A percentile compares a stretch with the other conserved stretches of the same genome.
phyloP scores from a whole-genome alignment of 805 yeast species.

The Starmerella sirachaensis region DNA sequence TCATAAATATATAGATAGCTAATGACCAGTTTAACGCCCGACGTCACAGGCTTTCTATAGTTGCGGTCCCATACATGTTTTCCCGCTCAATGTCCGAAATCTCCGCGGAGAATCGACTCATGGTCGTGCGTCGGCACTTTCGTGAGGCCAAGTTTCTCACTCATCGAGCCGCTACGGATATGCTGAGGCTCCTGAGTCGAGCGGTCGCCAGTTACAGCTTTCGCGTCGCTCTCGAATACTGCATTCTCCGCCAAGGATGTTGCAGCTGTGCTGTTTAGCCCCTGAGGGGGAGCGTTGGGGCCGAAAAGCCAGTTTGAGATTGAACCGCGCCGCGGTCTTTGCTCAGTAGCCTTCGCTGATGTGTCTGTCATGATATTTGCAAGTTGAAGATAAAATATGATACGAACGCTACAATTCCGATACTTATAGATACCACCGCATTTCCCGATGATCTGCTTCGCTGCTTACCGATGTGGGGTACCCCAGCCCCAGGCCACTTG shows the following conservation, averaged over 20 bases:
- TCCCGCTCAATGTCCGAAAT: constrained; percentile 2
- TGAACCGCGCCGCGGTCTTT: constrained; percentile 7
- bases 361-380: too few relatives aligned
- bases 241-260: neutral
- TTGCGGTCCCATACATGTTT: too few relatives aligned
- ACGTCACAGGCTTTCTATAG: too few relatives aligned
- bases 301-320: constrained; percentile 13
- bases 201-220: neutral
- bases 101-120: constrained; percentile 16
- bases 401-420: too few relatives aligned
- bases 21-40: too few relatives aligned
- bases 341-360: neutral
- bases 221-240: neutral
- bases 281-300: constrained; percentile 3
- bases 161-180: constrained; percentile 9
- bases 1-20: too few relatives aligned
- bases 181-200: neutral
- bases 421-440: too few relatives aligned
- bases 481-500: too few relatives aligned
- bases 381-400: too few relatives aligned
- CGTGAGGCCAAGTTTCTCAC: constrained; percentile 10
- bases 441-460: too few relatives aligned
- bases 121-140: constrained; percentile 14
- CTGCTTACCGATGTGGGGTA: too few relatives aligned
- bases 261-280: neutral